Evolutionary conservation across 2,329 filamentous ascomycete species (phyloP).

Genomic region (Kalmusia sp.): DNA sequence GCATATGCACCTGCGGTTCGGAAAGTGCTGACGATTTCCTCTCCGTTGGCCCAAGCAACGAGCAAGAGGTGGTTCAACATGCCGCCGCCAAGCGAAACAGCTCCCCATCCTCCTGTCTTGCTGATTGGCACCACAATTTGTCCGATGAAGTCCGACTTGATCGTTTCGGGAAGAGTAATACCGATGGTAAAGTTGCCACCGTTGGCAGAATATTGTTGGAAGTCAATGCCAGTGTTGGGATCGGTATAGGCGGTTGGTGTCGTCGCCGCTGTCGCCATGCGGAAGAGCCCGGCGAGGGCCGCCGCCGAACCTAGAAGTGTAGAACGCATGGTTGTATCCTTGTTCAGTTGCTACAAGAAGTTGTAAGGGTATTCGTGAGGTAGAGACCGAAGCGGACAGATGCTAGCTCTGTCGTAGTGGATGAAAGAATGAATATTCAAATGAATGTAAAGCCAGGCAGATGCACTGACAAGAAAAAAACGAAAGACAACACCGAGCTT

Average conservation of each 20-base stretch:
- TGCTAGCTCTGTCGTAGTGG: slow-evolving; percentile 12
- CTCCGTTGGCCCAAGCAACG: slow-evolving; percentile 4
- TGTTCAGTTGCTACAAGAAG: neutral
- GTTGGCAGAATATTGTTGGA: slow-evolving; percentile 15
- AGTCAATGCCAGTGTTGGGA: slow-evolving; percentile 20
- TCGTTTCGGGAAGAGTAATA: slow-evolving; percentile 15
- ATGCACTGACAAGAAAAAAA: slow-evolving; percentile 14
- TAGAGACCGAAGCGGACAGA: slow-evolving; percentile 8
- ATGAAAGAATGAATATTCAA: slow-evolving; percentile 16
- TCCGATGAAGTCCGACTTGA: slow-evolving; percentile 17
- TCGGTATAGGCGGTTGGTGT: slow-evolving; percentile 19
- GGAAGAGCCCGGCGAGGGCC: slow-evolving; percentile 16
- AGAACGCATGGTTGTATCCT: slow-evolving; percentile 15
- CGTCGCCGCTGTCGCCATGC: slow-evolving; percentile 6
- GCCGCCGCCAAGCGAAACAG: slow-evolving; percentile 4
- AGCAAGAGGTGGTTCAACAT: slow-evolving; percentile 6
- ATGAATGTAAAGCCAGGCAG: slow-evolving; percentile 17
- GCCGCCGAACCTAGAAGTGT: slow-evolving; percentile 17
- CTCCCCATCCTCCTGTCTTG: slow-evolving; percentile 1
- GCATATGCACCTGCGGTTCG: slow-evolving; percentile 1
- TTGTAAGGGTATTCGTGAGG: slow-evolving; percentile 1
- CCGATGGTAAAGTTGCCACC: slow-evolving; percentile 12
- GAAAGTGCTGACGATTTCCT: slow-evolving; percentile 5
- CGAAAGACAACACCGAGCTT: slow-evolving; percentile 20
- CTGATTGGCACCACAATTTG: slow-evolving; percentile 18